These are phyloP conservation scores for Bjerkandera adusta DNA, from an alignment of 1,284 basidiomycete genomes.

Conservation along the genomic window DNA sequence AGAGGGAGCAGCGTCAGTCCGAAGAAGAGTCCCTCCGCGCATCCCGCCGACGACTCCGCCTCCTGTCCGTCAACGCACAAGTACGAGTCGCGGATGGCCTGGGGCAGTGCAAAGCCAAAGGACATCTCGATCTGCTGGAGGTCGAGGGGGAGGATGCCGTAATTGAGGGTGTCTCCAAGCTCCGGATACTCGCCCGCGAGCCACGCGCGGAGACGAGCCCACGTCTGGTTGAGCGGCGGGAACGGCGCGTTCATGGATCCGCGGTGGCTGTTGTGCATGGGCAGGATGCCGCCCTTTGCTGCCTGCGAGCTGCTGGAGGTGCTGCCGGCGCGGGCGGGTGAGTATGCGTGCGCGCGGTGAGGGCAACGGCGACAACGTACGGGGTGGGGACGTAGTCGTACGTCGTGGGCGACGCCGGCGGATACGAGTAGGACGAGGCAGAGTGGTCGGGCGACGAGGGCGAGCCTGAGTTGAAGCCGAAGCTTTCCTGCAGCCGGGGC, in stretches of 20 bases:
- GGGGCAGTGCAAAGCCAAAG: conserved; percentile 78
- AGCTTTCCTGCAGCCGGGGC: conserved; percentile 54
- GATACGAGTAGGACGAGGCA: conserved; percentile 63
- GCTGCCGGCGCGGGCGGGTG: conserved; percentile 19
- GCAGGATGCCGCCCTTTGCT: too few relatives aligned
- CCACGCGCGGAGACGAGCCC: conserved; percentile 77
- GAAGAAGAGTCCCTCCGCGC: conserved; percentile 87
- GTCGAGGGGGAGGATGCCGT: conserved; percentile 74
- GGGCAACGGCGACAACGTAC: conserved; percentile 40
- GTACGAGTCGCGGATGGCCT: conserved; percentile 82
- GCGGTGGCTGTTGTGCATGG: conserved; percentile 48
- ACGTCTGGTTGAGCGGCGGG: conserved; percentile 75
- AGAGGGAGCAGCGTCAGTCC: conserved; percentile 82
- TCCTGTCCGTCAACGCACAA: conserved; percentile 84
- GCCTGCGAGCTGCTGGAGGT: conserved; percentile 40
- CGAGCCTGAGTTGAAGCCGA: conserved; percentile 55
- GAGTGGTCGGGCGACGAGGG: conserved; percentile 47
- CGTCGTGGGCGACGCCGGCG: conserved; percentile 53
- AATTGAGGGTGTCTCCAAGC: conserved; percentile 88
- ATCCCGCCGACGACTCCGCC: conserved; percentile 79
- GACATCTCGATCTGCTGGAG: conserved; percentile 78
- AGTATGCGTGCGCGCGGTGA: conserved; percentile 7
- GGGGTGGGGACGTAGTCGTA: conserved; percentile 60
- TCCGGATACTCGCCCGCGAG: conserved; percentile 80
- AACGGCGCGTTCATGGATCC: conserved; percentile 52